Percentiles rank a stretch among this genome's conserved stretches.
phyloP scores from a whole-genome alignment of 2,329 filamentous ascomycete species.

The Coniella vitis region DNA sequence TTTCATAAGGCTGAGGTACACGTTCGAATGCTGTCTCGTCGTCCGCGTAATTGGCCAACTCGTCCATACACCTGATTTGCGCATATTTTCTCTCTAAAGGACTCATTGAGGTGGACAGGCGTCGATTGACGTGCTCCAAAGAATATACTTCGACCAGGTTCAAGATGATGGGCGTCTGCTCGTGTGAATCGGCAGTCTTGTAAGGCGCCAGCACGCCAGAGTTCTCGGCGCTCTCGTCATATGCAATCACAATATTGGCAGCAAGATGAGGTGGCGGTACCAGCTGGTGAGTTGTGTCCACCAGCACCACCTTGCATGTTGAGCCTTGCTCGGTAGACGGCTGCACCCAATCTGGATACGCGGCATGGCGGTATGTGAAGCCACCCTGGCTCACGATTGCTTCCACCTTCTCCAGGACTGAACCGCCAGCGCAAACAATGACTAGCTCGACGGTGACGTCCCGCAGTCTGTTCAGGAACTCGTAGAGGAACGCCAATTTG shows the following conservation, averaged over 20 bases:
- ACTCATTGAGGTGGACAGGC: constrained; percentile 33
- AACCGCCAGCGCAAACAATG: constrained; percentile 44
- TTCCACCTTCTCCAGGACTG: constrained; percentile 45
- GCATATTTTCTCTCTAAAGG: constrained; percentile 38
- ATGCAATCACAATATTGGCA: constrained; percentile 42
- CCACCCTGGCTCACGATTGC: constrained; percentile 37
- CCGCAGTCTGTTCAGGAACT: constrained; percentile 42
- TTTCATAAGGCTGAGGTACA: constrained; percentile 34
- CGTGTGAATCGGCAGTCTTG: constrained; percentile 4
- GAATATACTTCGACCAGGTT: constrained; percentile 43
- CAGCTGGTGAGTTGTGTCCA: constrained; percentile 4
- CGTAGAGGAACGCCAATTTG: constrained; percentile 54
- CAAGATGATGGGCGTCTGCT: constrained; percentile 37
- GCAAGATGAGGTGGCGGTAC: neutral
- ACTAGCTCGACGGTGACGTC: constrained; percentile 40
- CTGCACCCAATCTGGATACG: constrained; percentile 12
- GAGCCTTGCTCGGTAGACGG: constrained; percentile 13
- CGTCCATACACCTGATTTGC: constrained; percentile 28
- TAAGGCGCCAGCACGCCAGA: constrained; percentile 27
- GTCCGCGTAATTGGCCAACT: constrained; percentile 26
- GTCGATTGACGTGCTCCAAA: constrained; percentile 48
- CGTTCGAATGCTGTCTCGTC: constrained; percentile 16
- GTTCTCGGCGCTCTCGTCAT: constrained; percentile 42
- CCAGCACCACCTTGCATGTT: constrained; percentile 10
- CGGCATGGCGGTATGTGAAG: constrained; percentile 27